Conservation (phyloP, 331 rosid genomes). For the Acacia pycnantha region DNA sequence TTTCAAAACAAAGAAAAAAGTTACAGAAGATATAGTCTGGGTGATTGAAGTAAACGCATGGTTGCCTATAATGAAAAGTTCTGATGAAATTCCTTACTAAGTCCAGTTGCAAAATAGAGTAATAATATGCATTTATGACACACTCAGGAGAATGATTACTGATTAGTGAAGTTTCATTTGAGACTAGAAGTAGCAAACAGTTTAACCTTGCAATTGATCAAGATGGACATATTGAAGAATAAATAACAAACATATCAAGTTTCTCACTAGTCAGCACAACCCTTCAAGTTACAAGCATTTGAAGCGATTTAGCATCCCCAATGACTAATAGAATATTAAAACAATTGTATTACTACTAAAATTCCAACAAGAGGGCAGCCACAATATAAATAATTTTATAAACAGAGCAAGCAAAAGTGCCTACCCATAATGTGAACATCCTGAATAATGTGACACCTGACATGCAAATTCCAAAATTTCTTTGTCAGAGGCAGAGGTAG, state of each 20-base stretch:
- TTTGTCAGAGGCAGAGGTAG: conserved; percentile 49
- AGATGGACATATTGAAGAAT: conserved; percentile 16
- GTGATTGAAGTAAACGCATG: neutral
- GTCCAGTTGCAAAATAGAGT: neutral
- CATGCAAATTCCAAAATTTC: conserved; percentile 67
- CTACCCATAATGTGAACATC: conserved; percentile 94
- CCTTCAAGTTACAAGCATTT: conserved; percentile 20
- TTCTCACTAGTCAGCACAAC: conserved; percentile 2
- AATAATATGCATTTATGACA: neutral
- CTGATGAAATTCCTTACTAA: neutral
- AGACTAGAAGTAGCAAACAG: conserved; percentile 2
- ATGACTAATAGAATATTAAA: neutral
- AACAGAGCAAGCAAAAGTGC: conserved; percentile 31
- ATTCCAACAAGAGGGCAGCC: neutral
- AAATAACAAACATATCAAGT: conserved; percentile 13
- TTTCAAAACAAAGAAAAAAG: conserved; percentile 7
- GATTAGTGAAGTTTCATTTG: neutral
- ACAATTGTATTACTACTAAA: conserved; percentile 6
- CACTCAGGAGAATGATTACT: neutral
- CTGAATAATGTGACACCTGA: conserved; percentile 79
- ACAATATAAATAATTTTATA: neutral
- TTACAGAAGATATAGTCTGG: conserved; percentile 6
- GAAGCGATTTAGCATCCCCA: conserved; percentile 10
- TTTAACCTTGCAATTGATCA: neutral
- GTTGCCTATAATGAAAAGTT: neutral